Evolutionary conservation across 495 filamentous ascomycete genomes (phyloP).

Genomic region (Xylaria longipes): DNA sequence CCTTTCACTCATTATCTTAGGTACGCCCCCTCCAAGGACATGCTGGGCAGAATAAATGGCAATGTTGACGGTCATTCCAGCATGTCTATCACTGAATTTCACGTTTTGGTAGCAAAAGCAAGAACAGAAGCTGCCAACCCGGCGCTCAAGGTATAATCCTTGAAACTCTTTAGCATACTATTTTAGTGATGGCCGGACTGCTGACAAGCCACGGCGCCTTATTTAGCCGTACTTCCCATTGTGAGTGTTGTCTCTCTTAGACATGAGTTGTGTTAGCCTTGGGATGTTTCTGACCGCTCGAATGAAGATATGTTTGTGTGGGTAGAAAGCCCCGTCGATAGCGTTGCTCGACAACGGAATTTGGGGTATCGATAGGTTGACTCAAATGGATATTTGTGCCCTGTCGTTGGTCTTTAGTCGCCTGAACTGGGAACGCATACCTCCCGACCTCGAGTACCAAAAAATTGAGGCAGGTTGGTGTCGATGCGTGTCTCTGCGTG

Average conservation of each 20-base stretch:
- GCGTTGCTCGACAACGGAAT: not conserved
- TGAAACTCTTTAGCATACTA: slow-evolving; percentile 26
- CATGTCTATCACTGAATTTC: slow-evolving; percentile 69
- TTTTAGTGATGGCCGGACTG: slow-evolving; percentile 15
- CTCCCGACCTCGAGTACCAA: not conserved
- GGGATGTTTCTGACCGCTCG: slow-evolving; percentile 27
- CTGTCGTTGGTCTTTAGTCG: slow-evolving; percentile 1
- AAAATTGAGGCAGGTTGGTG: not conserved
- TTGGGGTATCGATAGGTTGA: not conserved
- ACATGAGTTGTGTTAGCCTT: slow-evolving; percentile 1
- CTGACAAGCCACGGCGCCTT: slow-evolving; percentile 32
- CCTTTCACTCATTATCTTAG: slow-evolving; percentile 59
- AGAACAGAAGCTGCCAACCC: slow-evolving; percentile 69
- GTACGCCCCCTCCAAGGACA: slow-evolving; percentile 34
- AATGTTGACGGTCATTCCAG: slow-evolving; percentile 46
- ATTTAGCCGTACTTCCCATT: slow-evolving; percentile 73
- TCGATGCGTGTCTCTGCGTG: slow-evolving; percentile 3
- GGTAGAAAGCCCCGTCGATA: slow-evolving; percentile 53
- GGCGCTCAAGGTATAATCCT: slow-evolving; percentile 61
- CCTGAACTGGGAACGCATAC: not conserved
- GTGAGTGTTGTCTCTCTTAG: slow-evolving; percentile 54
- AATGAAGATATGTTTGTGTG: slow-evolving; percentile 61
- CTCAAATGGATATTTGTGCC: not conserved
- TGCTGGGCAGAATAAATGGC: slow-evolving; percentile 1
- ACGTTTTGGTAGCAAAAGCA: slow-evolving; percentile 69